These are phyloP conservation scores for Fusarium sambucinum DNA, from an alignment of 2,329 filamentous ascomycete genomes.

Conservation along the genomic window DNA sequence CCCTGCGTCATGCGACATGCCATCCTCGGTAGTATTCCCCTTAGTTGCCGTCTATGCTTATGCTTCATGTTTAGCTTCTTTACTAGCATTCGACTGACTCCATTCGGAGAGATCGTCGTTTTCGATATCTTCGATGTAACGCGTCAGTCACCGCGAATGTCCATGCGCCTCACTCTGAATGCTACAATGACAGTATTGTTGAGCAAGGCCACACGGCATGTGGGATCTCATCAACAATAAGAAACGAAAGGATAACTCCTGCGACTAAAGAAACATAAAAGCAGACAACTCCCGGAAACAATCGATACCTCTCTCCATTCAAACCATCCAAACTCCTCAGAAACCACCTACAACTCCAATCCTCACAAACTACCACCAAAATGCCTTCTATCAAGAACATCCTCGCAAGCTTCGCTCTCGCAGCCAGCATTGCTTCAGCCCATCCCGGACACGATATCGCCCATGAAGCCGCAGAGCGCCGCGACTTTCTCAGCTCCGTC, in stretches of 20 bases:
- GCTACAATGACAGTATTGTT: neutral
- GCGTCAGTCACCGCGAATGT: slow-evolving; percentile 21
- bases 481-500: slow-evolving; percentile 55
- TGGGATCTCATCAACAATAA: slow-evolving; percentile 2
- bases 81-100: neutral
- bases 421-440: slow-evolving; percentile 46
- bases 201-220: slow-evolving; percentile 2
- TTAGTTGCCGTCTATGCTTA: slow-evolving; percentile 20
- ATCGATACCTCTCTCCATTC: neutral
- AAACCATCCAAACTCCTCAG: neutral
- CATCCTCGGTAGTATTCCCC: slow-evolving; percentile 15
- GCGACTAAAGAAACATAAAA: neutral
- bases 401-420: slow-evolving; percentile 28
- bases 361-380: neutral
- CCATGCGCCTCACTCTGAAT: slow-evolving; percentile 7
- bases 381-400: slow-evolving; percentile 34
- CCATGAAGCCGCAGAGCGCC: slow-evolving; percentile 63
- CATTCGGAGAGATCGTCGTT: slow-evolving; percentile 2
- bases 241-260: neutral
- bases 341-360: neutral
- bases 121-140: slow-evolving; percentile 6
- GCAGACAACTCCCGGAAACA: neutral
- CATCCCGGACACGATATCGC: slow-evolving; percentile 64
- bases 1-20: slow-evolving; percentile 1
- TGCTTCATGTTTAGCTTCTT: slow-evolving; percentile 21